Conservation (phyloP, 208 protist genomes). For the Acanthamoeba triangularis region DNA sequence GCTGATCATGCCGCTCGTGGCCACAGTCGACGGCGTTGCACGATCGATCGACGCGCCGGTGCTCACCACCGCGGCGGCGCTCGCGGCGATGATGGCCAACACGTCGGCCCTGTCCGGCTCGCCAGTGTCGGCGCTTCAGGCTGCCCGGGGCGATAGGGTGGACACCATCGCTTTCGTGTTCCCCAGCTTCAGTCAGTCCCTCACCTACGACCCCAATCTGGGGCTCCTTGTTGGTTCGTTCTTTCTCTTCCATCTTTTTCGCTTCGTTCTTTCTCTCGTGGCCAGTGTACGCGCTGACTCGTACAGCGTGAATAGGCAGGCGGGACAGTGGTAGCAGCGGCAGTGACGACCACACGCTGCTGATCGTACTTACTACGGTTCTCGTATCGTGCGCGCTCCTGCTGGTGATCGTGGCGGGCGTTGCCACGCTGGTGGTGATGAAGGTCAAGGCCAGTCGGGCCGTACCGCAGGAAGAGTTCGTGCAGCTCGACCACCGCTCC, state of each 20-base stretch:
- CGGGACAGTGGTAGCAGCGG: not conserved
- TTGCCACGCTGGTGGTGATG: not conserved
- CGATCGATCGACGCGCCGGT: not conserved
- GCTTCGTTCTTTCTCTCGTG: not conserved
- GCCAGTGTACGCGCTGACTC: too few relatives aligned
- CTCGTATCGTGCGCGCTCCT: not conserved
- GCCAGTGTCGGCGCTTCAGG: not conserved
- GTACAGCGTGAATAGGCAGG: not conserved
- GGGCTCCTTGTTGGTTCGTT: not conserved
- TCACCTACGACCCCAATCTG: conserved; percentile 7
- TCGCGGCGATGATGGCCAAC: not conserved
- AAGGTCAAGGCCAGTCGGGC: not conserved
- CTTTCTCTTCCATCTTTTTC: too few relatives aligned
- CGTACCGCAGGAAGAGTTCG: not conserved
- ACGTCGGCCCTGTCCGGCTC: not conserved
- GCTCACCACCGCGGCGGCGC: not conserved
- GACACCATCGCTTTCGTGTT: not conserved
- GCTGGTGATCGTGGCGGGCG: not conserved
- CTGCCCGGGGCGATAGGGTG: not conserved
- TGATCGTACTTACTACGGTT: conserved; percentile 1
- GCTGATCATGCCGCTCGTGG: not conserved
- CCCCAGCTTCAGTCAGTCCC: not conserved
- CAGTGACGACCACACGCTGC: not conserved
- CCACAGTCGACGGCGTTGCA: not conserved
- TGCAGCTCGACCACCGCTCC: not conserved